These are phyloP conservation scores for Fusarium sarcochroum DNA, from an alignment of 2,329 filamentous ascomycete species.

Conservation along the genomic window DNA sequence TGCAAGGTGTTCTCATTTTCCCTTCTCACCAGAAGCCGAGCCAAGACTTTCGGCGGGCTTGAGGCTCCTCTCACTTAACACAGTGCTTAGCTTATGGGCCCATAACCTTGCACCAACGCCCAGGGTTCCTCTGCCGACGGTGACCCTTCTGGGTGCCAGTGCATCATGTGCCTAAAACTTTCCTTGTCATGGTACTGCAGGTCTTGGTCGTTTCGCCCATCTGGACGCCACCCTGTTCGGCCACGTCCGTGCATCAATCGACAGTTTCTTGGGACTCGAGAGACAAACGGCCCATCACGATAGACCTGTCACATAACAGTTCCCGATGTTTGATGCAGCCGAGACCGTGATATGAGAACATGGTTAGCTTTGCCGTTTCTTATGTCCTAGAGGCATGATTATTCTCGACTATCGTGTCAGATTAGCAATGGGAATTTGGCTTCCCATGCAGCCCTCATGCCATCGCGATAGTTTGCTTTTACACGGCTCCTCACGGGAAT, in stretches of 20 bases:
- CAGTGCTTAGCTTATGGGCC: constrained; percentile 24
- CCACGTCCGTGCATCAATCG: constrained; percentile 47
- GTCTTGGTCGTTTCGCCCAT: no score
- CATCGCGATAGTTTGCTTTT: not conserved
- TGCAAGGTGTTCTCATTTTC: constrained; percentile 17
- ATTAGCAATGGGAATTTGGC: constrained; percentile 22
- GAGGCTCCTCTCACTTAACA: constrained; percentile 21
- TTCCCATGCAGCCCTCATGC: constrained; percentile 5
- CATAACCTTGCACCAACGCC: constrained; percentile 24
- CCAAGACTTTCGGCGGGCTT: constrained; percentile 19
- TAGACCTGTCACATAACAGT: constrained; percentile 42
- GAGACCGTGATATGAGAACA: constrained; percentile 35
- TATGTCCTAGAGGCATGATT: constrained; percentile 9
- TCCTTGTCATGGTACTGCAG: not conserved
- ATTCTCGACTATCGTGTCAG: constrained; percentile 7
- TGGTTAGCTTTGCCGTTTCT: constrained; percentile 3
- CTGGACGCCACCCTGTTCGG: constrained; percentile 38
- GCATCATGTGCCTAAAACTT: constrained; percentile 42
- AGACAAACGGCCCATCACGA: constrained; percentile 37
- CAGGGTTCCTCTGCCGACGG: constrained; percentile 34
- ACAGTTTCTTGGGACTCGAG: constrained; percentile 38
- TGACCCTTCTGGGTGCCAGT: constrained; percentile 37
- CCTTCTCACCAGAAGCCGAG: constrained; percentile 15
- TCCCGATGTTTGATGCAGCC: constrained; percentile 11
- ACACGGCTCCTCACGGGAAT: constrained; percentile 8